Conservation (phyloP, 371 early-diverging fungal genomes). For the Mortierella polycephala region DNA sequence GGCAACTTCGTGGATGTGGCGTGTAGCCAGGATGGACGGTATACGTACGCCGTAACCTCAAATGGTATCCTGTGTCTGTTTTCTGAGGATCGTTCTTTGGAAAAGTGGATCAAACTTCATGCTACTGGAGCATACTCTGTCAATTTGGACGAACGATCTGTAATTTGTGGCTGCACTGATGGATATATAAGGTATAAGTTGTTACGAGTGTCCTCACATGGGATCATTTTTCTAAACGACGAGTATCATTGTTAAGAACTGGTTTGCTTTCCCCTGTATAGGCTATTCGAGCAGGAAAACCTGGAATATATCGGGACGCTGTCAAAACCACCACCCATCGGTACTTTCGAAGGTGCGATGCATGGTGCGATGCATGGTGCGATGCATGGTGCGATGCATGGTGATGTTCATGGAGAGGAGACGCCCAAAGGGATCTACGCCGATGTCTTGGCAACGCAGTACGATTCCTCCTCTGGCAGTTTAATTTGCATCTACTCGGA, state of each 20-base stretch:
- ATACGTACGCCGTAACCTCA: conserved; percentile 76
- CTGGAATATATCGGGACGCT: conserved; percentile 77
- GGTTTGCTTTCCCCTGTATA: conserved; percentile 22
- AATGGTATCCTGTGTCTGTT: conserved; percentile 78
- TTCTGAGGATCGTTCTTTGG: conserved; percentile 71
- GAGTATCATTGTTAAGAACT: not conserved
- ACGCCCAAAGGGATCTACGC: conserved; percentile 28
- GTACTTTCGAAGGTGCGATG: conserved; percentile 23
- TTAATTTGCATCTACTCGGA: conserved; percentile 77
- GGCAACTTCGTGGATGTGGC: conserved; percentile 79
- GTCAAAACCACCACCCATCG: conserved; percentile 80
- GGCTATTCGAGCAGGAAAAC: conserved; percentile 77
- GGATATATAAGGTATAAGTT: conserved; percentile 70
- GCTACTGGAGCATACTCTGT: conserved; percentile 74
- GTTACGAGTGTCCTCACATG: not conserved
- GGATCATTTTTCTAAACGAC: not conserved
- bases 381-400: conserved; percentile 7
- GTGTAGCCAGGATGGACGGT: conserved; percentile 56
- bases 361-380: too few species aligned
- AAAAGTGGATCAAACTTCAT: conserved; percentile 86
- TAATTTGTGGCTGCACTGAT: conserved; percentile 81
- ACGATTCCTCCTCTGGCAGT: conserved; percentile 48
- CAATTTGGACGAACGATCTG: conserved; percentile 65
- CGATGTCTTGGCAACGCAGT: conserved; percentile 42
- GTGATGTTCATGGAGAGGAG: conserved; percentile 55